Base-by-base conservation (phyloP, 2,329 filamentous ascomycete species). In the Orbilia brochopaga region DNA sequence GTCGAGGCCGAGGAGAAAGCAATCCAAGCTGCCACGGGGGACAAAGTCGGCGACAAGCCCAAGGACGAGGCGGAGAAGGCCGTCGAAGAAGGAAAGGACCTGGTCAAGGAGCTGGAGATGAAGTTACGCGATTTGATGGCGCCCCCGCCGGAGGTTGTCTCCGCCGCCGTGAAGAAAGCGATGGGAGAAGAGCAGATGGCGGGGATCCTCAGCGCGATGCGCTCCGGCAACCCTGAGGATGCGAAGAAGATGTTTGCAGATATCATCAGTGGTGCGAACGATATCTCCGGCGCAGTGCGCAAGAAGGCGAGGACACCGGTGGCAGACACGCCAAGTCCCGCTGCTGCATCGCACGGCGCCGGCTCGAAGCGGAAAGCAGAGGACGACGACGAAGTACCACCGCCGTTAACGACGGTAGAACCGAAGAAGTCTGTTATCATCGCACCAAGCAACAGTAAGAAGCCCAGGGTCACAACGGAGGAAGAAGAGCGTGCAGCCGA, bases 21-120 rank as follows among this genome's bases (percentile, higher is more conserved):
- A 2, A 53, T 72, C n/a, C 83, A 85, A 50, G 81, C 83, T 59
- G 79, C 78, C 21, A 81, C 82, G 2, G 80, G 81, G 19, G 80
- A 81, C n/a, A 79, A 79, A 11, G 79, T 80, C 30, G 77, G 78
- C 52, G 75, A 74, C 73, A 69, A 80, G 62, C 58, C 76, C 67
- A 75, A 85, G 81, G 80, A 83, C 30, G 80, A 81, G 56, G 78
- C 79, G 2, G 78, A 82, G 85, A 93, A 79, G 86, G 92, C 78
- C 69, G 89, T 94, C 72, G 80, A 82, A 59, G 89, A 94, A 73
- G 88, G 90, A 74, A 90, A 90, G 80, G 88, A 92, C 72, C 86
- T 94, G 75, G 84, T 93, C 53, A 84, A 84, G 59, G 90, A 94
- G 75, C 90, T 94, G 86, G 87, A 91, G 80, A 85, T 88, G 78